Percentiles rank a stretch among this genome's conserved stretches.
These are phyloP conservation scores for Yamadazyma conglobata DNA, from an alignment of 1,139 yeast genomes.

Conservation along the genomic window DNA sequence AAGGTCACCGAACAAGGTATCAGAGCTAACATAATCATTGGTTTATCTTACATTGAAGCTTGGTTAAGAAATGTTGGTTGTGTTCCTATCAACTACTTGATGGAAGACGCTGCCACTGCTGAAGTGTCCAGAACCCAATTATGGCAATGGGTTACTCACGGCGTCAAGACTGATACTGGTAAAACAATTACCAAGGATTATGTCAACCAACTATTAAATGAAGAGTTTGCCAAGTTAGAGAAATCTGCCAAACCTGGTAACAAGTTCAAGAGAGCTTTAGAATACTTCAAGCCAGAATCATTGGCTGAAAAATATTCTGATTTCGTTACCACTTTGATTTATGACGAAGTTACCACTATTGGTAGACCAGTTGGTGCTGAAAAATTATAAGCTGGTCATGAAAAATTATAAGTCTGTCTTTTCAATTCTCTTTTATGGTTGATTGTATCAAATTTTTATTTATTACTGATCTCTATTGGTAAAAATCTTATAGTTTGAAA, in stretches of 20 bases:
- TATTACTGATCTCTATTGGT: no score
- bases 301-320: constrained; percentile 67
- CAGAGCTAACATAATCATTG: constrained; percentile 67
- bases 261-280: constrained; percentile 62
- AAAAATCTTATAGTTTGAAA: no score
- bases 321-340: constrained; percentile 67
- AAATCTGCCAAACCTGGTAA: constrained; percentile 47
- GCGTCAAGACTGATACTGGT: constrained; percentile 59
- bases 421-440: no score
- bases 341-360: constrained; percentile 62
- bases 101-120: constrained; percentile 90
- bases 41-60: constrained; percentile 76
- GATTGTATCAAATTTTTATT: no score
- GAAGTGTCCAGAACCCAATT: constrained; percentile 81
- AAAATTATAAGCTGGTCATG: constrained; percentile 34
- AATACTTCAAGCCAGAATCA: constrained; percentile 63
- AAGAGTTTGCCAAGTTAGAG: constrained; percentile 59
- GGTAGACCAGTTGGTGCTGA: constrained; percentile 46
- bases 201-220: constrained; percentile 52
- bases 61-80: constrained; percentile 80
- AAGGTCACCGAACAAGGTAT: constrained; percentile 69
- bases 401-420: no score
- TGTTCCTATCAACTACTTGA: constrained; percentile 77
- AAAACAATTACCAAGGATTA: constrained; percentile 55
- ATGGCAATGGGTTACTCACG: constrained; percentile 83